A percentile compares a stretch with the other conserved stretches of the same genome.
These are phyloP conservation scores for Corallochytrium limacisporum DNA, from an alignment of 78 protist species.

Conservation along the genomic window DNA sequence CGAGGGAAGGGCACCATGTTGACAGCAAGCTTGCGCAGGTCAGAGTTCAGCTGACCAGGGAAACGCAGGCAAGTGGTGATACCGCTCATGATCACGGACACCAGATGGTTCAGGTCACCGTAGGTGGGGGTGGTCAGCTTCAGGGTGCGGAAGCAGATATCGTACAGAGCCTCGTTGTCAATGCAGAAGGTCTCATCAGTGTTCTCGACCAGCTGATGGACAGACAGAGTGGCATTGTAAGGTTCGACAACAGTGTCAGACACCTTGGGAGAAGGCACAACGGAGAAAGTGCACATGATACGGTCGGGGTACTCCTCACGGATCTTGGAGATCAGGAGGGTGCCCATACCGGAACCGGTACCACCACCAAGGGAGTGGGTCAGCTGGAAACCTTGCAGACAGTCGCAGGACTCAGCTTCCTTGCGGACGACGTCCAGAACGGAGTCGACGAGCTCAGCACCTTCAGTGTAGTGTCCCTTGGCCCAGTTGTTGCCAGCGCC, in stretches of 20 bases:
- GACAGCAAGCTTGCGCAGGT: conserved; percentile 94
- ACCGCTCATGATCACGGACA: conserved; percentile 86
- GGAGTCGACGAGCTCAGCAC: conserved; percentile 84
- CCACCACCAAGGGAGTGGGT: conserved; percentile 98
- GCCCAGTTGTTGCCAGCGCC: conserved; percentile 94
- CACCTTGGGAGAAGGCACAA: conserved; percentile 94
- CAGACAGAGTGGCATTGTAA: conserved; percentile 94
- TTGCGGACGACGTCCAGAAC: conserved; percentile 92
- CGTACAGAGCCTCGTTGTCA: conserved; percentile 96
- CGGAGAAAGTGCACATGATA: conserved; percentile 90
- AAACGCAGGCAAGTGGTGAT: conserved; percentile 93
- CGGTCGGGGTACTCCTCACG: conserved; percentile 95
- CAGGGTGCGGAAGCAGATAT: conserved; percentile 85
- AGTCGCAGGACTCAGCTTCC: conserved; percentile 93
- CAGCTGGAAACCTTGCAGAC: conserved; percentile 97
- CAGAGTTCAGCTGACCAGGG: conserved; percentile 92
- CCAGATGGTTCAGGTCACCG: conserved; percentile 92
- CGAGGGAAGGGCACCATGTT: conserved; percentile 99
- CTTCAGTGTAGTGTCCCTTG: conserved; percentile 96
- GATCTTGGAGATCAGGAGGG: conserved; percentile 69
- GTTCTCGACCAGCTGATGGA: conserved; percentile 92
- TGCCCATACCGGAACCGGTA: conserved; percentile 96
- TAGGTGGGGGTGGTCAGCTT: conserved; percentile 84
- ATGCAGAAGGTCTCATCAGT: conserved; percentile 84
- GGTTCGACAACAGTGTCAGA: conserved; percentile 97